Base-by-base conservation (phyloP, 306 rosid species). In the Betula pendula region DNA sequence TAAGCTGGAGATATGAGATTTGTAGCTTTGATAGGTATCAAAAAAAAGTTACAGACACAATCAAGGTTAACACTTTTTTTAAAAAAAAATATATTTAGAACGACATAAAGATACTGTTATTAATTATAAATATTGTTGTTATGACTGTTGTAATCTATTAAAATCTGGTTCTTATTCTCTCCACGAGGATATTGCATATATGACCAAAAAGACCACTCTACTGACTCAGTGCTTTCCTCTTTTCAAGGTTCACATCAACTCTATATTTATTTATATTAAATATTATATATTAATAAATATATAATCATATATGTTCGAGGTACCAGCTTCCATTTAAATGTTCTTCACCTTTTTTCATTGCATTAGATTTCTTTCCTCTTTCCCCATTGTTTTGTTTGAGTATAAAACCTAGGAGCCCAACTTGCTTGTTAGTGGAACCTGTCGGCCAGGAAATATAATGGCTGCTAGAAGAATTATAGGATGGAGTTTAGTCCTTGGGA, bases 41-140 rank as follows among this genome's bases (percentile, higher is more conserved):
- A 71, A 81, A 78, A 81, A 84, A 87, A 80, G 80, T 59, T 72
- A 31, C 72, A 91, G 83, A 87, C 87, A 83, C 68, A 80, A 76
- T 77, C 81, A 72, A 76, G 77, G 67, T 72, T 63, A 77, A 73
- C 56, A 48, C 77, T 83, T 84, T 79, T 71, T n/a, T n/a, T n/a
- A n/a, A n/a, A n/a, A n/a, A n/a, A n/a, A n/a, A n/a, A n/a, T n/a
- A n/a, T 33, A 75, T 80, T 82, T 80, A 20, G 75, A 71, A 17
- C 45, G 79, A 8, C 63, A 51, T 17, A 11, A 24, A 31, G 51
- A 20, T 20, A 29, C 8, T 67, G 31, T 24, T 31, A 35, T 48
- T 52, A 19, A 51, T 4, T 11, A 17, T 8, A 50, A n/a, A n/a
- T n/a, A n/a, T n/a, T n/a, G n/a, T n/a, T n/a, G n/a, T n/a, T 0